These are phyloP conservation scores for Posidonia australis DNA, from an alignment of 106 monocot species.

Conservation along the genomic window DNA sequence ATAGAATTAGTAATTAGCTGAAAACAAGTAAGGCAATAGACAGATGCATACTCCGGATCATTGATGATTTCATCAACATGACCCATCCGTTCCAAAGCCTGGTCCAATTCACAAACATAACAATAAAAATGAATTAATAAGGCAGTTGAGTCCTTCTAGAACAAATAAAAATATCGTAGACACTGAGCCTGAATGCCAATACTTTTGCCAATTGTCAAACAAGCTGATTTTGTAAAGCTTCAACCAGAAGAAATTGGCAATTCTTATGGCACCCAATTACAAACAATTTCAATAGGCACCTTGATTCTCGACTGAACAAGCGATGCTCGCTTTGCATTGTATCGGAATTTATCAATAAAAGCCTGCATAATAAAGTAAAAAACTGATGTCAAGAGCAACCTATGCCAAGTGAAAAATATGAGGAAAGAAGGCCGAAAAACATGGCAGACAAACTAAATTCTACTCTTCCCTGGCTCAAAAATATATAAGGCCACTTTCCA, in stretches of 20 bases:
- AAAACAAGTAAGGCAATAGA: background rate
- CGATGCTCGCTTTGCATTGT: slow-evolving; percentile 95
- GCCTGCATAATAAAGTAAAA: slow-evolving; percentile 40
- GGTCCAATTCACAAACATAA: background rate
- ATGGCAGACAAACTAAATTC: background rate
- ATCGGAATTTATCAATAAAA: slow-evolving; percentile 97
- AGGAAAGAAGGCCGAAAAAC: background rate
- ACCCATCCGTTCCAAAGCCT: slow-evolving; percentile 76
- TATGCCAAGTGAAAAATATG: background rate
- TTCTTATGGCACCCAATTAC: background rate
- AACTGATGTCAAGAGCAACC: background rate
- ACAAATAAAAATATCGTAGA: no score
- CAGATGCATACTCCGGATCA: slow-evolving; percentile 80
- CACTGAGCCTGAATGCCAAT: no score
- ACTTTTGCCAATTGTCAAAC: no score
- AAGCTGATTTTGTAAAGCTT: no score
- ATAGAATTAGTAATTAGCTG: no score
- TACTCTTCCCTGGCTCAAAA: background rate
- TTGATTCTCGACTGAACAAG: slow-evolving; percentile 99
- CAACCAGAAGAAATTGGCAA: no score
- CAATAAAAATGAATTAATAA: background rate
- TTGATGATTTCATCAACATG: slow-evolving; percentile 75
- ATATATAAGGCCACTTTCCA: background rate
- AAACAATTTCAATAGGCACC: slow-evolving; percentile 27
- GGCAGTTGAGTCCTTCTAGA: no score